Percentiles rank a stretch among this genome's conserved stretches.
These are phyloP conservation scores for Psilocybe cubensis DNA, from an alignment of 768 basidiomycete genomes.

Conservation along the genomic window DNA sequence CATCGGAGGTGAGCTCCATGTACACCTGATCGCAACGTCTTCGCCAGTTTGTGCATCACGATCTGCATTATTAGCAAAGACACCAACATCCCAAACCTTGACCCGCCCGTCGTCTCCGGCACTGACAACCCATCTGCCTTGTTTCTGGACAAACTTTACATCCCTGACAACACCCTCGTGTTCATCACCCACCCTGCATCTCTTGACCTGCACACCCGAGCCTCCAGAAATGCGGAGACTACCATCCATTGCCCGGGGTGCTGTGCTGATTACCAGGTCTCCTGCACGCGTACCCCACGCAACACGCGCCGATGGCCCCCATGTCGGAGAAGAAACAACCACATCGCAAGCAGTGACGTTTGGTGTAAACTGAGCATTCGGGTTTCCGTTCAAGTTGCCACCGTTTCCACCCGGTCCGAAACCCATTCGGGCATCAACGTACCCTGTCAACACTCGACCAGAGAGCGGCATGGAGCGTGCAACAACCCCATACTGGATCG, in stretches of 20 bases:
- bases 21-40: conserved; percentile 55
- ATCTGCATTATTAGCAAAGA: background rate
- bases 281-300: conserved; percentile 78
- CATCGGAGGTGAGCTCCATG: conserved; percentile 62
- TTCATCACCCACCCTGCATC: conserved; percentile 57
- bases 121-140: conserved; percentile 43
- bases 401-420: background rate
- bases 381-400: conserved; percentile 56
- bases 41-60: background rate
- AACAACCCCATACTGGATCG: conserved; percentile 70
- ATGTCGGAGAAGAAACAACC: conserved; percentile 30
- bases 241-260: conserved; percentile 57
- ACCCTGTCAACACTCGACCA: conserved; percentile 72
- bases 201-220: conserved; percentile 43
- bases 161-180: conserved; percentile 66
- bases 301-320: conserved; percentile 60
- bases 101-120: conserved; percentile 65
- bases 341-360: conserved; percentile 57
- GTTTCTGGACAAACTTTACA: conserved; percentile 48
- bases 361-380: conserved; percentile 75
- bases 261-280: conserved; percentile 63
- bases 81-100: conserved; percentile 73
- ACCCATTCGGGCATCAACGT: conserved; percentile 64
- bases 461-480: conserved; percentile 73
- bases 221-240: background rate